Conservation (phyloP, 768 basidiomycete species). For the Lactifluus piperatus region DNA sequence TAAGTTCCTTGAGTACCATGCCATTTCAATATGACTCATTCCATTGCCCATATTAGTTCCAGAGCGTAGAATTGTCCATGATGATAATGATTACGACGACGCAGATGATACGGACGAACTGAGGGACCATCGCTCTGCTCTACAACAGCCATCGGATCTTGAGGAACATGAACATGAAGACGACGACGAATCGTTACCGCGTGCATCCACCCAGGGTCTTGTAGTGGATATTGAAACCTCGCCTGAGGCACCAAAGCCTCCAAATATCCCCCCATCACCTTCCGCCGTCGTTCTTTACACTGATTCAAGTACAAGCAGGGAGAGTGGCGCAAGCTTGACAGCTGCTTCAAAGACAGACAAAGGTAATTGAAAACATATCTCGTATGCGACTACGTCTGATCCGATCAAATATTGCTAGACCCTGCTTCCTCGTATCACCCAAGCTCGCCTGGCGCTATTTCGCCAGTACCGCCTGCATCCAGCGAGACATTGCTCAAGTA, state of each 20-base stretch:
- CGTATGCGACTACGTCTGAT: not conserved
- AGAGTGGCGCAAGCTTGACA: slow-evolving; percentile 23
- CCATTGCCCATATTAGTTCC: slow-evolving; percentile 34
- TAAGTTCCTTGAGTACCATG: slow-evolving; percentile 28
- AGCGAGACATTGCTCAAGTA: slow-evolving; percentile 65
- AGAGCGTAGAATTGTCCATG: slow-evolving; percentile 55
- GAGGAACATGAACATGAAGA: slow-evolving; percentile 46
- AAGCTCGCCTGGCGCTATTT: slow-evolving; percentile 48
- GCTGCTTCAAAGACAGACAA: slow-evolving; percentile 13
- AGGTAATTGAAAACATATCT: slow-evolving; percentile 5
- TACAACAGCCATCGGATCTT: slow-evolving; percentile 19
- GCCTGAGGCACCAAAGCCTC: slow-evolving; percentile 36
- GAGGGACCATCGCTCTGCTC: slow-evolving; percentile 23
- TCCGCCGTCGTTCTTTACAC: slow-evolving; percentile 44
- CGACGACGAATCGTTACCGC: slow-evolving; percentile 39
- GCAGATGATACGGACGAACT: slow-evolving; percentile 36
- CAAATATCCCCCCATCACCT: slow-evolving; percentile 40
- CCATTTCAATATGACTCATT: not conserved
- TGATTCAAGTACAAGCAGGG: slow-evolving; percentile 30
- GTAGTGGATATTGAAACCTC: slow-evolving; percentile 57
- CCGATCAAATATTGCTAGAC: slow-evolving; percentile 3
- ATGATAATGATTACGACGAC: slow-evolving; percentile 47
- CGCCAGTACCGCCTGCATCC: slow-evolving; percentile 72
- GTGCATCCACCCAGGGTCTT: slow-evolving; percentile 49
- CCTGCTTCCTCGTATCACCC: slow-evolving; percentile 29